Evolutionary conservation across 441 rosid species (phyloP).

Genomic region (Jatropha podagrica): DNA sequence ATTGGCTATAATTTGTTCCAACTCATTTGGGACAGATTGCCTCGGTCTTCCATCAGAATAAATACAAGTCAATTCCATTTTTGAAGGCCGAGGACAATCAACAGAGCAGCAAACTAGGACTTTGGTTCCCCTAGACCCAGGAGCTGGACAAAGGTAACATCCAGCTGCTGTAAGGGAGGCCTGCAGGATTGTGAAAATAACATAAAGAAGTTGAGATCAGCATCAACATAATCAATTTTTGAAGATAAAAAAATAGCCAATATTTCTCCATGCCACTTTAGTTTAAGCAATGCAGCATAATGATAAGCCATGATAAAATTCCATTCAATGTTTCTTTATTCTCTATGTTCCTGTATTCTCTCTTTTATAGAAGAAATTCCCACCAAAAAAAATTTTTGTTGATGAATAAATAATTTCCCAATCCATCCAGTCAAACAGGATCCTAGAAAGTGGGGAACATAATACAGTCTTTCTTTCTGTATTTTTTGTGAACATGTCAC

Average conservation of each 20-base stretch:
- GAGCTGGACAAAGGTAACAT: conserved; percentile 90
- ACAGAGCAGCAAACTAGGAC: conserved; percentile 76
- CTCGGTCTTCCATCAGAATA: conserved; percentile 32
- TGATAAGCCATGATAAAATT: background rate
- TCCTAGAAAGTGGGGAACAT: background rate
- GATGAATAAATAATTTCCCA: background rate
- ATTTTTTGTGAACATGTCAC: background rate
- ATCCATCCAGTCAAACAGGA: background rate
- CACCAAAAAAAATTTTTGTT: background rate
- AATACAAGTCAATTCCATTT: conserved; percentile 38
- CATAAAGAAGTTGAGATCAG: background rate
- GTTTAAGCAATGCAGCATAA: background rate
- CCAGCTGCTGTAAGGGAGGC: conserved; percentile 92
- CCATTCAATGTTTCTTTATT: background rate
- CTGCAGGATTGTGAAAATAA: conserved; percentile 40
- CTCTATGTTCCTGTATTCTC: background rate
- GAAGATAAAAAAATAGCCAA: background rate
- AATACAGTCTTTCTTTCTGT: background rate
- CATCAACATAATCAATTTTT: conserved; percentile 6
- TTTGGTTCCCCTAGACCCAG: conserved; percentile 82
- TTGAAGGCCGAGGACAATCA: conserved; percentile 55
- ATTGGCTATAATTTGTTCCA: conserved; percentile 45
- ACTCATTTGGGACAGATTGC: conserved; percentile 27
- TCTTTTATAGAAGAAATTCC: background rate
- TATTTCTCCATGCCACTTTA: background rate